Base-by-base conservation (phyloP, 2,329 filamentous ascomycete species). In the Aspergillus sclerotialis region DNA sequence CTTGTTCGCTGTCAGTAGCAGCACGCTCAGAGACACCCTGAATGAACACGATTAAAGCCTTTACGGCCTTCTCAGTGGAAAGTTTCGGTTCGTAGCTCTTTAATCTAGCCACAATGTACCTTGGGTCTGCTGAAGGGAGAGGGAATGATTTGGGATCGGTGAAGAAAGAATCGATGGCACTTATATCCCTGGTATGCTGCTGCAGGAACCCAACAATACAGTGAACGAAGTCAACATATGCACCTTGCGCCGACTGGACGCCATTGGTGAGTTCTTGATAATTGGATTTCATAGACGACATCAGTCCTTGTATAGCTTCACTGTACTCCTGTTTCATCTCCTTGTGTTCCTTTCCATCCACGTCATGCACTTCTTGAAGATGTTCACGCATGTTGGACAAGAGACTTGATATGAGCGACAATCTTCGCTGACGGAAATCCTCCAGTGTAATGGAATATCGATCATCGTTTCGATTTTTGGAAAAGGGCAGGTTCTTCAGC, bases 141-240 rank as follows among this genome's bases (percentile, higher is more conserved):
- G 78, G 78, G 49, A 82, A 82, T 0, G 68, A 65, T 2, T 65
- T 59, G 2, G 76, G 75, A 43, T 80, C 71, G 2, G 70, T 77
- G 53, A 80, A 80, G 61, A 78, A 80, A 1, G 60, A 53, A 35
- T 78, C 68, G 11, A 80, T 63, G 0, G 67, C 63, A 41, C 67
- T 70, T 19, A 80, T 76, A 12, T 56, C 72, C 19, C 67, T 63
- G 1, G 72, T 72, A 43, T 80, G 71, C 45, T 82, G 74, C 46
- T 81, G 77, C 30, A 81, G 54, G 40, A 73, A 72, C 13, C 71
- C 68, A 3, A 82, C 68, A 2, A 80, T 63, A 11, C 64, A 59
- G 38, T 82, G 78, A 4, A 80, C 75, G 47, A 82, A 80, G 7
- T 70, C 64, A 5, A 80, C 73, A 46, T 81, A 81, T 2, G 67